Evolutionary conservation across 768 basidiomycete genomes (phyloP).

Genomic region (Psilocybe subaeruginosa): DNA sequence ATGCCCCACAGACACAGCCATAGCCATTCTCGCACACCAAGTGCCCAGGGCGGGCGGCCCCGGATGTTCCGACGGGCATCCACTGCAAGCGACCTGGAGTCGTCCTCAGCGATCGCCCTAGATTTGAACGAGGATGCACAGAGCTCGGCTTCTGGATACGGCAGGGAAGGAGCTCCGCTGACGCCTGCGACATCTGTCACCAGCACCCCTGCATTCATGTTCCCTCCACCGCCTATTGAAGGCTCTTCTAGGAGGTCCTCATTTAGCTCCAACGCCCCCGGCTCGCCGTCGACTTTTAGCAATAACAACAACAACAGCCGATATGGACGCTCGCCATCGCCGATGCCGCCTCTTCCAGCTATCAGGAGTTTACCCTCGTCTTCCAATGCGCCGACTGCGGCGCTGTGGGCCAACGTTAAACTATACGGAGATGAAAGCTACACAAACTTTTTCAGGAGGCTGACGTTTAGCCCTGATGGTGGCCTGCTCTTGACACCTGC

Average conservation of each 20-base stretch:
- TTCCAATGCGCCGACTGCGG: conserved; percentile 22
- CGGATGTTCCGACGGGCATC: conserved; percentile 71
- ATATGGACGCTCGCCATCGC: conserved; percentile 84
- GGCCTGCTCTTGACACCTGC: conserved; percentile 93
- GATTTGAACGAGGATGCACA: conserved; percentile 46
- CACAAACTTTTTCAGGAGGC: conserved; percentile 93
- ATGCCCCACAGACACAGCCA: conserved; percentile 76
- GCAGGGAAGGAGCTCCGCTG: conserved; percentile 43
- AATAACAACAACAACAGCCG: conserved; percentile 38
- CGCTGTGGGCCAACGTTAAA: conserved; percentile 67
- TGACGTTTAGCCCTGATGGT: conserved; percentile 95
- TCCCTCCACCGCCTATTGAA: conserved; percentile 71
- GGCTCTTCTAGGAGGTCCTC: conserved; percentile 63
- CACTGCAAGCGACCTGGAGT: conserved; percentile 75
- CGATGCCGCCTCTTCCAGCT: conserved; percentile 92
- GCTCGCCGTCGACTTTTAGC: conserved; percentile 64
- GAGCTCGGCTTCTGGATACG: conserved; percentile 23
- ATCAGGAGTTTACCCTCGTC: conserved; percentile 74
- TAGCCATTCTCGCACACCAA: conserved; percentile 62
- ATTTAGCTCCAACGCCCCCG: conserved; percentile 83
- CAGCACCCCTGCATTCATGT: conserved; percentile 68
- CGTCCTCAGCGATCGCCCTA: conserved; percentile 38
- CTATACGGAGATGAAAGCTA: conserved; percentile 95
- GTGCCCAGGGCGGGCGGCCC: conserved; percentile 53
- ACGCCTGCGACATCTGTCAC: conserved; percentile 73